These are phyloP conservation scores for Parachaetomium inaequale DNA, from an alignment of 495 filamentous ascomycete genomes.

Conservation along the genomic window DNA sequence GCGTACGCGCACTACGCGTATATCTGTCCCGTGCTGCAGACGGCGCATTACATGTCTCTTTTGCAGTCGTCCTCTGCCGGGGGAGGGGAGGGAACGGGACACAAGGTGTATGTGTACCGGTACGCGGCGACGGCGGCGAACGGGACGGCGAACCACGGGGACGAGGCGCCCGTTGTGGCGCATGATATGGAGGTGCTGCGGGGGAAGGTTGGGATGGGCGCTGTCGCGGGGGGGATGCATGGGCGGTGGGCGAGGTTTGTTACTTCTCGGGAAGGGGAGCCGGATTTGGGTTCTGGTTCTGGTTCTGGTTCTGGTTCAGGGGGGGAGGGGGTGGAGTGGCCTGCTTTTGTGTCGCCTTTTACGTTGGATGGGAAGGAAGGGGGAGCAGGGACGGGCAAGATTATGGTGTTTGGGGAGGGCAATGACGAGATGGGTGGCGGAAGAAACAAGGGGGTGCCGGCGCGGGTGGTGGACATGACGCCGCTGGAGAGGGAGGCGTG, in stretches of 20 bases:
- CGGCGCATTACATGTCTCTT: conserved; percentile 46
- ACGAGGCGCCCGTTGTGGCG: conserved; percentile 55
- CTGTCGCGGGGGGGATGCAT: conserved; percentile 52
- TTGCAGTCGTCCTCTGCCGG: background rate
- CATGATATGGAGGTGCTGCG: conserved; percentile 43
- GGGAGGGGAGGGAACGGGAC: background rate
- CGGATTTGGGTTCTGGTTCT: conserved; percentile 1
- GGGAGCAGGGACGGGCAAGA: conserved; percentile 25
- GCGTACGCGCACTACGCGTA: conserved; percentile 66
- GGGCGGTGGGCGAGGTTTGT: conserved; percentile 57
- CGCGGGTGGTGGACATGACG: conserved; percentile 39
- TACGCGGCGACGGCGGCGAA: conserved; percentile 51
- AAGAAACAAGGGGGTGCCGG: conserved; percentile 39
- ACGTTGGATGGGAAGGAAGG: conserved; percentile 14
- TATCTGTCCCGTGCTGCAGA: conserved; percentile 61
- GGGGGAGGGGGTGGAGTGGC: conserved; percentile 37
- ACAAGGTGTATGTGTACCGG: conserved; percentile 54
- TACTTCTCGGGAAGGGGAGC: too few relatives aligned
- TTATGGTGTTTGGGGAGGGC: conserved; percentile 58
- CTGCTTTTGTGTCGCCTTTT: conserved; percentile 31
- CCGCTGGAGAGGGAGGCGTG: conserved; percentile 49
- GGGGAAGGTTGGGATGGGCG: conserved; percentile 41
- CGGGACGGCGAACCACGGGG: conserved; percentile 57
- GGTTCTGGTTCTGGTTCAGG: conserved; percentile 28
- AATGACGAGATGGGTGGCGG: conserved; percentile 57